Base-by-base conservation (phyloP, 1,284 basidiomycete species). In the Puccinia novopanici region DNA sequence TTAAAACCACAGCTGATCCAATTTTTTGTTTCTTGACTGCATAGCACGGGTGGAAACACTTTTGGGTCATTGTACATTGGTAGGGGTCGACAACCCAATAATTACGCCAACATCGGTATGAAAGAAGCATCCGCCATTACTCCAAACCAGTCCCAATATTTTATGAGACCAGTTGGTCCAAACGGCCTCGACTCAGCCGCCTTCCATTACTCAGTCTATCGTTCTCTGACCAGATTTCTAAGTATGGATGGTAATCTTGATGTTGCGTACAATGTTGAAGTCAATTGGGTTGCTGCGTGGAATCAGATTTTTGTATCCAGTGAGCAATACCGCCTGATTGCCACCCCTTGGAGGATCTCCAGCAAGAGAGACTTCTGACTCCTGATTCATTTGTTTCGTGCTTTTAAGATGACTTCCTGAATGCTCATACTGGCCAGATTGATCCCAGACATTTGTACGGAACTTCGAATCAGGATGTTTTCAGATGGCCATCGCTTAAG, bases 121-220 rank as follows among this genome's bases (percentile, higher is more conserved):
- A 85, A 89, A n/a, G 87, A 87, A 10, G 92, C 92, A 0, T 90
- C 90, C 27, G 84, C 84, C 80, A 75, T 87, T 52, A 92, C 91
- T 82, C 55, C 90, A n/a, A 90, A 90, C 1, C 84, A 89, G 10
- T 82, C 85, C 19, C 87, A 92, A 80, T 94, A 90, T 86, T 95
- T 95, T 87, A 87, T 95, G 68, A 91, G 94, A 40, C 88, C 91
- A 13, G 87, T 88, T 12, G 87, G 88, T 13, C 83, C 88, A 30
- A 90, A 89, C 81, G 91, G 87, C 45, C 88, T 96, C 52, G 94
- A 96, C 84, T 88, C 88, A 50, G 90, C 90, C 57, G 93, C 93
- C 0, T 95, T 95, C 88, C 94, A 95, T 86, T 95, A 95, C 86
- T 95, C 94, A 57, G 91, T 91, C 75, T 95, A 96, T 85, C 94